Evolutionary conservation across 345 rosid species (phyloP), one percentile per base, ranked within the genome.

Genomic region (Citrus inodora): DNA sequence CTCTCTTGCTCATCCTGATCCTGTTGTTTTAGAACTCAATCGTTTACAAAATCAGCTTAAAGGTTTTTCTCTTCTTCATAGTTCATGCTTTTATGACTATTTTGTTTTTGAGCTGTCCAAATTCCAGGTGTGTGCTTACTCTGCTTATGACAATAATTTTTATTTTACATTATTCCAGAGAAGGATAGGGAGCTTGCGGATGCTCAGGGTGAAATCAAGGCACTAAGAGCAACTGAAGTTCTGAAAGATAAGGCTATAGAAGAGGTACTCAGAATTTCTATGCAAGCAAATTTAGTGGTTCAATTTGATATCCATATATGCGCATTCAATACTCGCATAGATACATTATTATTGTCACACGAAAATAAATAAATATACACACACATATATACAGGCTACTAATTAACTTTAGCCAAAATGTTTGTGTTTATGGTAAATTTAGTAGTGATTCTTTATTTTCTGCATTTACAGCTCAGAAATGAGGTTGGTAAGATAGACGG

Each of bases 1-100:
- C 71, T 73, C 68, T 55, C 75, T 86, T 81, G 67, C 79, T 76
- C 87, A 79, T 10, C 81, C 89, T 79, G 86, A 88, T 81, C 99
- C 95, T 84, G 77, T 90, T 78, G 91, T 89, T n/a, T 75, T 89
- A 55, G 91, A 96, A 82, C 90, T 87, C 80, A 84, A 90, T 83
- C 87, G 89, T 33, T 78, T 90, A 68, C 92, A 92, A 22, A 94
- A 89, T 87, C 89, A 88, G 73, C 87, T 90, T 63, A 88, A 76
- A 91, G 99, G 98, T 92, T 70, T 40, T 17, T 5, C 17, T 27
- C 25, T 46, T 25, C 62, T 27, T 46, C 51, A 46, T 46, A 46
- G 22, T 53, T 53, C 58, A 16, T 58, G 40, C 4, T 32, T 32
- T 42, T 76, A 60, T 9, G 58, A 53, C 1, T 46, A 46, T 1